Evolutionary conservation across 2,329 filamentous ascomycete species (phyloP), one percentile per base, ranked within the genome.

Genomic region (Cladosporium austrohemisphaericum): DNA sequence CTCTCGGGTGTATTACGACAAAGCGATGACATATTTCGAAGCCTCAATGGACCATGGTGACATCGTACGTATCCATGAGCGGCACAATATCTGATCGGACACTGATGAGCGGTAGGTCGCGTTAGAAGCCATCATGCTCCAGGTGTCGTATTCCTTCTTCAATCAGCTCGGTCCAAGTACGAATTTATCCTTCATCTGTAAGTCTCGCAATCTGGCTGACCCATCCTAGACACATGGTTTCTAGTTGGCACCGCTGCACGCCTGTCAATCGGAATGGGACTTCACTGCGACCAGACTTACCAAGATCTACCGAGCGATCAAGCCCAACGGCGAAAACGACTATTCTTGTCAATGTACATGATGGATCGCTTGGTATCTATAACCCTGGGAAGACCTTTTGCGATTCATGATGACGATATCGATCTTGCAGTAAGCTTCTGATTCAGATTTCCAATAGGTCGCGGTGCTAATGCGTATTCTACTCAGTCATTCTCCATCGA

Each of bases 271-370:
- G 73, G 72, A 10, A 67, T 73, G 59, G 71, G 71, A 0, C 57
- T 74, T 1, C 70, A 74, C 49, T 48, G 51, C 28, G 48, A 51
- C 13, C 29, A 38, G 35, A 46, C 47, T 8, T 0, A 25, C 13
- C 29, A 26, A 22, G 11, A 20, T 55, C 69, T 3, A 40, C 59
- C 0, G 16, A 65, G 70, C 43, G 59, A 64, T 4, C 58, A 57
- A 3, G 60, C 18, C 13, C 14, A 74, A 43, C 60, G 65, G 29
- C 64, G 69, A 5, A 75, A 74, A 40, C 64, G 72, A 2, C 53
- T 75, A 1, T 75, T 75, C 56, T 74, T 71, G 33, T 73, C 69
- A 1, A 60, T 76, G 4, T 76, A 75, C 40, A 75, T 75, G 72
- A 75, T 75, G 72, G 72, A 76, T 57, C 68, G 71, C 1, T 65